Evolutionary conservation across 306 rosid genomes (phyloP), one percentile per base, ranked within the genome.

Genomic region (Heteromeles arbutifolia): DNA sequence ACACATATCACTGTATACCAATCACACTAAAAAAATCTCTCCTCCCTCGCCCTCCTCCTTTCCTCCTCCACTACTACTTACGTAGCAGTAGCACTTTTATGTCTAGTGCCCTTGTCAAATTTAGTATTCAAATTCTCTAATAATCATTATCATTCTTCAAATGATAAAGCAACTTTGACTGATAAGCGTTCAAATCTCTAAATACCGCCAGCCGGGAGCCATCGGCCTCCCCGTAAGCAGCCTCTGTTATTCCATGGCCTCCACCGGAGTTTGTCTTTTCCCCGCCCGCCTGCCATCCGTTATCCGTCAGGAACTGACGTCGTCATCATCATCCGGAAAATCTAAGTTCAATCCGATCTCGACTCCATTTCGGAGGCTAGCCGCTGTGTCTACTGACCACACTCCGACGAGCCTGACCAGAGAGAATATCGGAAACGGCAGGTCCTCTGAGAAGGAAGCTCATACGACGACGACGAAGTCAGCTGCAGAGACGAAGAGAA

Each of bases 221-320:
- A 53, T 25, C 34, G 34, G 18, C 63, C 39, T 15, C 6, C 28
- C 19, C 74, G 14, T 4, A 5, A 25, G 28, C 11, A n/a, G 62
- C 62, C 26, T 56, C 62, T 21, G 1, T 70, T 28, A 4, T 65
- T 37, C 69, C 67, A 91, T 91, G 97, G 74, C 90, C 48, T 71
- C 81, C 72, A 12, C 82, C 45, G 86, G 84, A 72, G 74, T 81
- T 53, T 62, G 37, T 71, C 67, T 75, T 58, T 83, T 79, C 9
- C 70, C 78, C 44, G 31, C 28, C 73, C 39, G 39, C 69, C 22
- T 58, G 5, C 72, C 81, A 43, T 67, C 74, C 1, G 12, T 68
- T 70, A 45, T 79, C 84, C 85, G 48, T 50, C 72, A 72, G 12
- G 59, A 71, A 4, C 5, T 3, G 44, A 37, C n/a, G n/a, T n/a